Percentiles rank a stretch among this genome's conserved stretches.
These are phyloP conservation scores for Metarhizium humberi DNA, from an alignment of 2,329 filamentous ascomycete genomes.

Conservation along the genomic window DNA sequence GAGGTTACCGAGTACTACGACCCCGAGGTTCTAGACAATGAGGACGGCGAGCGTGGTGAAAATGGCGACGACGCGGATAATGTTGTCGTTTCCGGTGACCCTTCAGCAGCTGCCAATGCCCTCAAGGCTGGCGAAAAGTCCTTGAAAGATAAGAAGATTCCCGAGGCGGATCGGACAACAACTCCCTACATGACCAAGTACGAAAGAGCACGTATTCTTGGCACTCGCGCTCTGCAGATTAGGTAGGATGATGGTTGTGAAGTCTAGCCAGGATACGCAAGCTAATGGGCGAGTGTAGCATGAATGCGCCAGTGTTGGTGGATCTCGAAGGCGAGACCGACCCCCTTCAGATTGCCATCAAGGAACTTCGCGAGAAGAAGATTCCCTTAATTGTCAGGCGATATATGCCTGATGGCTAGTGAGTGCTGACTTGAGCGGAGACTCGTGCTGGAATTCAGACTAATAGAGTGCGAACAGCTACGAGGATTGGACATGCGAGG, in stretches of 20 bases:
- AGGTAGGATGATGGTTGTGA: slow-evolving; percentile 53
- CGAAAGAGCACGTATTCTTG: slow-evolving; percentile 85
- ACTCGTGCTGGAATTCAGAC: background rate
- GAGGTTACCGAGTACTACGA: slow-evolving; percentile 50
- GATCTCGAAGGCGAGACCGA: slow-evolving; percentile 97
- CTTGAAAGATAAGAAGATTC: slow-evolving; percentile 76
- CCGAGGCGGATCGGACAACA: slow-evolving; percentile 78
- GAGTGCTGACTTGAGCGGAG: slow-evolving; percentile 30
- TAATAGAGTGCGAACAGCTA: slow-evolving; percentile 49
- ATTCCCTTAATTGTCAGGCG: slow-evolving; percentile 90
- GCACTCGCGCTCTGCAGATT: slow-evolving; percentile 89
- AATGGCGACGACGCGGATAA: slow-evolving; percentile 50
- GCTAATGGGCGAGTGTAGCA: slow-evolving; percentile 43
- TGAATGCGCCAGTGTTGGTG: slow-evolving; percentile 94
- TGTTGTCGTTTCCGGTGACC: slow-evolving; percentile 52
- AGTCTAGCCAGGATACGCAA: background rate
- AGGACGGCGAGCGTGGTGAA: slow-evolving; percentile 40
- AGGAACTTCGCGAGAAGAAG: slow-evolving; percentile 97
- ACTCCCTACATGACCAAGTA: slow-evolving; percentile 99
- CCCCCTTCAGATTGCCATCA: slow-evolving; percentile 92
- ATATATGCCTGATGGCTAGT: slow-evolving; percentile 96
- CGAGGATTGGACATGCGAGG: slow-evolving; percentile 98
- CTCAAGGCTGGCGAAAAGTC: slow-evolving; percentile 44
- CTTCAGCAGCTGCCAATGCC: slow-evolving; percentile 47
- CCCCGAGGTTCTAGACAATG: slow-evolving; percentile 43